Percentiles rank a stretch among this genome's conserved stretches.
phyloP scores from a whole-genome alignment of 2,329 filamentous ascomycete genomes.

The Pseudogymnoascus sp. region DNA sequence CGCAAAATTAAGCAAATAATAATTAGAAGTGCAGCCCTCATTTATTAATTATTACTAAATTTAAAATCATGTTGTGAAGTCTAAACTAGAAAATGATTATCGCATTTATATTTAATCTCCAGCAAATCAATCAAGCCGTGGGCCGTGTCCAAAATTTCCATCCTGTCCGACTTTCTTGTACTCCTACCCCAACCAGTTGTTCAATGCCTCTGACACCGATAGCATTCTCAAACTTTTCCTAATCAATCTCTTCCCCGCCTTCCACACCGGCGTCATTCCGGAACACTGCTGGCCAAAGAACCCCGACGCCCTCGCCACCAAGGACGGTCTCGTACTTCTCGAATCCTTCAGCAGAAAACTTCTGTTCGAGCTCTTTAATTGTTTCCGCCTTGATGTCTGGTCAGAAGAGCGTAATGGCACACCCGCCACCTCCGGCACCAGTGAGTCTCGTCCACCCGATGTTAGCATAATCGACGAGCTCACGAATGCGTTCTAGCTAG shows the following conservation, averaged over 20 bases:
- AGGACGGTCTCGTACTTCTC: slow-evolving; percentile 81
- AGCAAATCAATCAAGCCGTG: too few relatives aligned
- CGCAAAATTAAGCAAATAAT: too few relatives aligned
- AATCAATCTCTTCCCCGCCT: slow-evolving; percentile 85
- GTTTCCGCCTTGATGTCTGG: slow-evolving; percentile 51
- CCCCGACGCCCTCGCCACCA: slow-evolving; percentile 86
- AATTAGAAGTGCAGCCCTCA: too few relatives aligned
- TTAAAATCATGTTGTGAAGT: too few relatives aligned
- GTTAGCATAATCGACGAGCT: slow-evolving; percentile 78
- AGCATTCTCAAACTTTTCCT: slow-evolving; percentile 79
- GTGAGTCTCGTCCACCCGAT: slow-evolving; percentile 98
- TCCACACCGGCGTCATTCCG: slow-evolving; percentile 73
- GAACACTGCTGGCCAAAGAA: slow-evolving; percentile 85
- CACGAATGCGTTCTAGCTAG: slow-evolving; percentile 73
- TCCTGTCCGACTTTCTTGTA: too few relatives aligned
- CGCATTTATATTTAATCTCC: too few relatives aligned
- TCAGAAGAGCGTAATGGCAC: slow-evolving; percentile 83
- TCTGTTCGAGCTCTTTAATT: slow-evolving; percentile 54
- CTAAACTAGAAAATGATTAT: too few relatives aligned
- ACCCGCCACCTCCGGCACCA: slow-evolving; percentile 89
- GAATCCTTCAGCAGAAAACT: slow-evolving; percentile 65
- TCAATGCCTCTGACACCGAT: slow-evolving; percentile 81
- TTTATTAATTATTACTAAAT: too few relatives aligned
- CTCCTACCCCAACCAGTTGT: slow-evolving; percentile 57
- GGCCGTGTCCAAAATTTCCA: too few relatives aligned